Evolutionary conservation across 768 basidiomycete species (phyloP).

Genomic region (Lactifluus piperatus): DNA sequence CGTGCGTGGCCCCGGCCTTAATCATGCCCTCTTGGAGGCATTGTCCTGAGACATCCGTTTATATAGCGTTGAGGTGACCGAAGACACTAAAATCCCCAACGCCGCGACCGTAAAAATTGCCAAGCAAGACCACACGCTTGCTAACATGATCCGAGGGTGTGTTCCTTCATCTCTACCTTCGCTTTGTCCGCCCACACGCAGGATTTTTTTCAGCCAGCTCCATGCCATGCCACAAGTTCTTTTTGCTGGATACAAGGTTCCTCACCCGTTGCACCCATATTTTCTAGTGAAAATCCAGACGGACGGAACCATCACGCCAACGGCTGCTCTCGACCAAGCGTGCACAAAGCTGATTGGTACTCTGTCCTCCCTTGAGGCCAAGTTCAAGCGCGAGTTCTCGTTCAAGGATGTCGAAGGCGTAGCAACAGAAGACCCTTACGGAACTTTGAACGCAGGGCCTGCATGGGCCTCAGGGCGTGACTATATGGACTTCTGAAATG

Average conservation of each 20-base stretch:
- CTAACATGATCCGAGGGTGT: constrained; percentile 92
- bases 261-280: constrained; percentile 90
- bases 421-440: constrained; percentile 27
- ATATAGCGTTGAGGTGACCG: constrained; percentile 74
- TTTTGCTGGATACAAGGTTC: constrained; percentile 97
- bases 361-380: constrained; percentile 54
- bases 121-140: constrained; percentile 96
- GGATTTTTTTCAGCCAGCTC: constrained; percentile 57
- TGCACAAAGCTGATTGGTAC: constrained; percentile 67
- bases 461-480: constrained; percentile 22
- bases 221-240: constrained; percentile 80
- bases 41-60: constrained; percentile 12
- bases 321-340: constrained; percentile 74
- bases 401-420: constrained; percentile 60
- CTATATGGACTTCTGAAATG: constrained; percentile 24
- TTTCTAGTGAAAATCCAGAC: constrained; percentile 96
- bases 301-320: constrained; percentile 77
- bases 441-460: constrained; percentile 18
- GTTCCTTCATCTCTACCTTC: constrained; percentile 26
- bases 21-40: neutral
- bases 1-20: constrained; percentile 56
- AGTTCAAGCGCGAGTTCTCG: constrained; percentile 77
- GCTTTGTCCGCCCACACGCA: neutral
- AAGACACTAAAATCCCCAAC: constrained; percentile 97
- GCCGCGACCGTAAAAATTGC: constrained; percentile 91